Percentiles rank a stretch among this genome's conserved stretches.
phyloP scores from a whole-genome alignment of 1,284 basidiomycete species.

The Sporisorium graminicola region DNA sequence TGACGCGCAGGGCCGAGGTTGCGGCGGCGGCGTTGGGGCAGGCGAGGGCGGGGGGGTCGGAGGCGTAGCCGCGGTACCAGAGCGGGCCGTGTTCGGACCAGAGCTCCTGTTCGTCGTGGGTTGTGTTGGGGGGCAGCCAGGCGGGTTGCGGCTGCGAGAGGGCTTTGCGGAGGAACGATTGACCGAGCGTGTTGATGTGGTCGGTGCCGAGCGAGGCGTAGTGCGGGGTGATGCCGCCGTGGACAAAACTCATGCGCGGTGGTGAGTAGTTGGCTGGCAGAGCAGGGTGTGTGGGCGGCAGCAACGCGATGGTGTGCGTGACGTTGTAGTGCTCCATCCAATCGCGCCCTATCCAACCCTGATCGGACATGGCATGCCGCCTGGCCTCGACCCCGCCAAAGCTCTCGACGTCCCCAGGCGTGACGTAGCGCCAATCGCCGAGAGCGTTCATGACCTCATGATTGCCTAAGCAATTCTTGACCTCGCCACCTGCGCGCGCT shows the following conservation, averaged over 20 bases:
- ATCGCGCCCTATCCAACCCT: constrained; percentile 70
- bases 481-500: constrained; percentile 46
- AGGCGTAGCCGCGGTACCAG: constrained; percentile 67
- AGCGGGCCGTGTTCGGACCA: constrained; percentile 61
- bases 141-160: constrained; percentile 23
- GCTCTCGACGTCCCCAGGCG: constrained; percentile 68
- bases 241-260: constrained; percentile 57
- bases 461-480: constrained; percentile 59
- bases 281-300: constrained; percentile 24
- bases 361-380: constrained; percentile 61
- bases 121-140: constrained; percentile 44
- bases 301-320: constrained; percentile 46
- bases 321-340: constrained; percentile 62
- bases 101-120: constrained; percentile 46
- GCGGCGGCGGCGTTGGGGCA: constrained; percentile 47
- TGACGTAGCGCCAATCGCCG: constrained; percentile 71
- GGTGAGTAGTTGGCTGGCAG: constrained; percentile 22
- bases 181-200: constrained; percentile 57
- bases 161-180: constrained; percentile 53
- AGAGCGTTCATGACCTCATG: constrained; percentile 69
- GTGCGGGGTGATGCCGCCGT: constrained; percentile 64
- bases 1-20: constrained; percentile 17
- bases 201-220: constrained; percentile 51
- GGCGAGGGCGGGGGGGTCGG: constrained; percentile 27
- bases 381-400: constrained; percentile 61